Percentiles rank a stretch among this genome's conserved stretches.
Conservation (phyloP, 345 rosid species). For the Pseudoturritis turrita region DNA sequence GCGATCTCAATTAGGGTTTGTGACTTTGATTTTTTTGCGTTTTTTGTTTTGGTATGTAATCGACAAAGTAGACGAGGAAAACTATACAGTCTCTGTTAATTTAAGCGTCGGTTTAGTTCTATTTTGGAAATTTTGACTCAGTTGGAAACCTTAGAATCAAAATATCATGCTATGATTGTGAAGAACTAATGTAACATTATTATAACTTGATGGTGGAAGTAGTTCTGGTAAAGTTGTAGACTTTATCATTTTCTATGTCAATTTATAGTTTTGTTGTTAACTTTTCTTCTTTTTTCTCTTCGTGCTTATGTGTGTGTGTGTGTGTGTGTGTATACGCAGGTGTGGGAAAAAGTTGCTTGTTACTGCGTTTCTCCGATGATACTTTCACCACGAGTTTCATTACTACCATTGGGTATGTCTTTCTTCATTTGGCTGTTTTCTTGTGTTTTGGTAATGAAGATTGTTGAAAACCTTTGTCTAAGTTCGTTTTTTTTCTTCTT, state of each 20-base stretch:
- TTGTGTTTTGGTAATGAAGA: neutral
- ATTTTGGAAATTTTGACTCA: neutral
- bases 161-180: neutral
- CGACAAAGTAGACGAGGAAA: neutral
- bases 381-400: slow-evolving; percentile 89
- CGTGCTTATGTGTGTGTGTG: neutral
- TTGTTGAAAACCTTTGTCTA: neutral
- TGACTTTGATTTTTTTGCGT: neutral
- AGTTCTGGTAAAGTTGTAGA: neutral
- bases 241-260: neutral
- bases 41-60: neutral
- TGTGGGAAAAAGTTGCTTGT: slow-evolving; percentile 89
- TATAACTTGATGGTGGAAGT: neutral
- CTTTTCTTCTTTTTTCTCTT: neutral
- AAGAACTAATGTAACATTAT: neutral
- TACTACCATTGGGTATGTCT: slow-evolving; percentile 75
- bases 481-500: neutral
- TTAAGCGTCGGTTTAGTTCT: neutral
- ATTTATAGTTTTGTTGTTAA: neutral
- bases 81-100: neutral
- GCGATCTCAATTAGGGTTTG: slow-evolving; percentile 19
- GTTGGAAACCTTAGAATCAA: neutral
- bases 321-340: slow-evolving; percentile 37
- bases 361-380: slow-evolving; percentile 88
- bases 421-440: neutral